Base-by-base conservation (phyloP, 2,329 filamentous ascomycete genomes). In the Apiospora aurea region DNA sequence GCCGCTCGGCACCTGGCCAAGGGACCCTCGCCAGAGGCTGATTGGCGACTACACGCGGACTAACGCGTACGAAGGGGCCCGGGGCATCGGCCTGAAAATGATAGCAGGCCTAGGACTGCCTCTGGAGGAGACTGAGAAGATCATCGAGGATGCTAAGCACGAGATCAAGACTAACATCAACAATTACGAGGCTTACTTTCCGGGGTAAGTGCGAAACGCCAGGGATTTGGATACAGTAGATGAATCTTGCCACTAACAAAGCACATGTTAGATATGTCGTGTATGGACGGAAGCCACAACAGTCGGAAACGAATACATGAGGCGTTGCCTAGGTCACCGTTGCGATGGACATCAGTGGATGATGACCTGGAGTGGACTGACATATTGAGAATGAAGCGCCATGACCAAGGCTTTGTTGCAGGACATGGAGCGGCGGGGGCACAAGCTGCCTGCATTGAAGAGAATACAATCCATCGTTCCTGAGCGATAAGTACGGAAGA, bases 1-100 rank as follows among this genome's bases (percentile, higher is more conserved):
- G 71, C 43, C 71, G 8, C 57, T 67, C 18, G 61, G 61, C 46
- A 57, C 68, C 7, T 72, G 69, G 71, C 68, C 68, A n/a, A 49
- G 61, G 24, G 53, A 70, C 16, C 69, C 49, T 24, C 44, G 29
- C 11, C 53, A 61, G 18, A 72, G 49, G 38, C 29, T n/a, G 21
- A 53, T 69, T 7, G 71, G 71, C 3, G 24, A 41, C 26, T 72
- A 29, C 53, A 41, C 38, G 43, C 71, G 41, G 26, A 61, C 34
- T 38, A 68, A 72, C 57, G 16, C 49, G 11, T 51, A 57, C 53
- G 69, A 68, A 24, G 71, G 57, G 38, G 47, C 68, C 26, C 71
- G 71, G 13, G 68, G 68, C n/a, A 46, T 72, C 16, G 57, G 68
- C 24, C 67, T 34, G 21, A 61, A 67, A 29, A 66, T 72, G 53